Conservation (phyloP, 1,139 yeast species). For the Pichia sp. region DNA sequence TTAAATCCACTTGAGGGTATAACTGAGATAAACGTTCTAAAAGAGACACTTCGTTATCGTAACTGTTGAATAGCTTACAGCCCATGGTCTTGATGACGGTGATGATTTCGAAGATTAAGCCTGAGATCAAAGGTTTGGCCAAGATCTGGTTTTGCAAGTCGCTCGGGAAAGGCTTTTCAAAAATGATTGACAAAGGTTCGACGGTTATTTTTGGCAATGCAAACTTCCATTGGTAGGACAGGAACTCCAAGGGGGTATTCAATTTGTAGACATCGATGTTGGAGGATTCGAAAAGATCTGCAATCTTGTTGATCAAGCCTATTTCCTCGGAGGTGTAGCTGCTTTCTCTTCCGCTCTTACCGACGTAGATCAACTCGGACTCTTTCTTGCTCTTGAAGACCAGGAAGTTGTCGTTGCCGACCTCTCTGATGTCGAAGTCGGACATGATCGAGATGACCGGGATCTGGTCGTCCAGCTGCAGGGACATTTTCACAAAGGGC, state of each 20-base stretch:
- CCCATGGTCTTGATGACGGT: conserved; percentile 77
- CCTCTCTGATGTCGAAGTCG: conserved; percentile 53
- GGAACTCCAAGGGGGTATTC: conserved; percentile 53
- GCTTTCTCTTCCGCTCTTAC: conserved; percentile 30
- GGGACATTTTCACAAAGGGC: conserved; percentile 49
- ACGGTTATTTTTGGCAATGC: conserved; percentile 76
- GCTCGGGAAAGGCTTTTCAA: conserved; percentile 65
- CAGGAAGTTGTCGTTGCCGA: conserved; percentile 32
- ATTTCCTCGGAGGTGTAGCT: conserved; percentile 29
- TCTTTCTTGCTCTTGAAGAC: conserved; percentile 34
- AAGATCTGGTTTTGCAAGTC: conserved; percentile 60
- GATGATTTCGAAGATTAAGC: conserved; percentile 68
- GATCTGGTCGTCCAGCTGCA: conserved; percentile 38
- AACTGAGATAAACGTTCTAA: conserved; percentile 49
- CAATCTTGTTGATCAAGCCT: conserved; percentile 31
- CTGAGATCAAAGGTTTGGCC: conserved; percentile 80
- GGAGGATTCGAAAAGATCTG: conserved; percentile 32
- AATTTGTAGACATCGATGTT: conserved; percentile 46
- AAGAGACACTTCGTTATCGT: conserved; percentile 58
- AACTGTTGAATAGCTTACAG: conserved; percentile 62
- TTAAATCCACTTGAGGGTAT: conserved; percentile 37
- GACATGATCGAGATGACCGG: conserved; percentile 55
- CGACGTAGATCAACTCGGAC: conserved; percentile 34
- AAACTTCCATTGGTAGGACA: conserved; percentile 78
- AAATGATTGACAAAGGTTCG: conserved; percentile 67